Evolutionary conservation across 768 basidiomycete genomes (phyloP), one percentile per base, ranked within the genome.

Genomic region (Favolaschia claudopus): DNA sequence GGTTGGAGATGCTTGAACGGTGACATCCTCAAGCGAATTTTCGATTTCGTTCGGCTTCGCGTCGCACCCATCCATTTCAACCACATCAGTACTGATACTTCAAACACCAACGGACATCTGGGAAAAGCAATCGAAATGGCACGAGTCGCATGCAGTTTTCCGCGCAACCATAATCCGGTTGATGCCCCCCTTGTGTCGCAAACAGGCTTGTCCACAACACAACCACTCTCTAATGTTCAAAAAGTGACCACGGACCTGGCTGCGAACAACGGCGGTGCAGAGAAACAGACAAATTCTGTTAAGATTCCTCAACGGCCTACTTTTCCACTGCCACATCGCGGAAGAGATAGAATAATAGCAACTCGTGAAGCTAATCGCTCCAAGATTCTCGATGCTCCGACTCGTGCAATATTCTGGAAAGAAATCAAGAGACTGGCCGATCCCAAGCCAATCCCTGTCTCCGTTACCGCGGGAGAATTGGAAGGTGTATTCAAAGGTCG

Each of bases 1-100:
- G 39, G 49, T 1, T 59, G 49, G 57, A 27, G 36, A 28, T 44
- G 39, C 19, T 3, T 24, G 17, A 59, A 59, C 47, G 57, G 57
- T 7, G 57, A 59, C n/a, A 12, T 59, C 4, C 15, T 37, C 17
- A 59, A 46, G 24, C 15, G 45, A 2, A 22, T 49, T 13, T 5
- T 45, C 1, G 19, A 5, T 1, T 15, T 32, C 0, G 45, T 59
- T 24, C 37, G 46, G 38, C 5, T 13, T 4, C 49, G 57, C 8
- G 19, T 40, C 5, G 57, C 57, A 1, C 49, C 57, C 5, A 15
- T 59, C 1, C 34, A 51, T 2, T 52, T 59, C 12, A 5, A 3
- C n/a, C 31, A 29, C 29, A 37, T 52, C 15, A 33, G 27, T 14
- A 38, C 25, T 4, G 24, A 28, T 3, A 13, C 20, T 13, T 13